phyloP scores from a whole-genome alignment of 805 yeast species.

The Zygosaccharomyces pseudorouxii region DNA sequence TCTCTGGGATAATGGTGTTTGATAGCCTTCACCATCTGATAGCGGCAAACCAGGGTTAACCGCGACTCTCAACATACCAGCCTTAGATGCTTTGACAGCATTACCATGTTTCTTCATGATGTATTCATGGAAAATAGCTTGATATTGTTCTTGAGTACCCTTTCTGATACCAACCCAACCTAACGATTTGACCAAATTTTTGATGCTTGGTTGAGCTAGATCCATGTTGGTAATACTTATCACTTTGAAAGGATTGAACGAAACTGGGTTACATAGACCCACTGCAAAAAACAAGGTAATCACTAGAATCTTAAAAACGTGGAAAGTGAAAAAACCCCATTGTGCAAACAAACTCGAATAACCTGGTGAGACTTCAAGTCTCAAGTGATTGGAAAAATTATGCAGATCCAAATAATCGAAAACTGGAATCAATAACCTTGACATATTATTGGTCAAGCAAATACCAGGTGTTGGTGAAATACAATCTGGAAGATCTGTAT shows the following conservation, averaged over 20 bases:
- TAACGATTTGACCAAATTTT: conserved; percentile 47
- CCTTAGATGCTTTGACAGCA: conserved; percentile 66
- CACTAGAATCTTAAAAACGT: conserved; percentile 54
- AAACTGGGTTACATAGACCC: conserved; percentile 76
- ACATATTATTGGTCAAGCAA: conserved; percentile 62
- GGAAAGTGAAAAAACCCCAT: conserved; percentile 65
- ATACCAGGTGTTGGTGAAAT: conserved; percentile 91
- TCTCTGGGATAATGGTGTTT: conserved; percentile 47
- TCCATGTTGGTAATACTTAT: conserved; percentile 35
- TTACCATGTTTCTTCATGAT: conserved; percentile 68
- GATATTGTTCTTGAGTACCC: conserved; percentile 65
- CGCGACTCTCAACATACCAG: conserved; percentile 61
- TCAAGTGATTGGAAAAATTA: conserved; percentile 43
- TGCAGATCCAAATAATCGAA: conserved; percentile 37
- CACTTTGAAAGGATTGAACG: conserved; percentile 40
- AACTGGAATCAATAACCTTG: conserved; percentile 34
- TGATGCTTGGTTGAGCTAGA: conserved; percentile 28
- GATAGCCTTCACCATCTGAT: conserved; percentile 79
- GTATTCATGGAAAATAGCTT: conserved; percentile 59
- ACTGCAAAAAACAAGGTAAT: conserved; percentile 55
- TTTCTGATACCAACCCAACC: conserved; percentile 97
- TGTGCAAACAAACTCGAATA: conserved; percentile 47
- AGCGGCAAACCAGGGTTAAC: conserved; percentile 56
- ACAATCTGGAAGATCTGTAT: conserved; percentile 87
- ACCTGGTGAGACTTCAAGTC: conserved; percentile 44